phyloP scores from a whole-genome alignment of 2,329 filamentous ascomycete species.

The Ceratocystis colombiana region DNA sequence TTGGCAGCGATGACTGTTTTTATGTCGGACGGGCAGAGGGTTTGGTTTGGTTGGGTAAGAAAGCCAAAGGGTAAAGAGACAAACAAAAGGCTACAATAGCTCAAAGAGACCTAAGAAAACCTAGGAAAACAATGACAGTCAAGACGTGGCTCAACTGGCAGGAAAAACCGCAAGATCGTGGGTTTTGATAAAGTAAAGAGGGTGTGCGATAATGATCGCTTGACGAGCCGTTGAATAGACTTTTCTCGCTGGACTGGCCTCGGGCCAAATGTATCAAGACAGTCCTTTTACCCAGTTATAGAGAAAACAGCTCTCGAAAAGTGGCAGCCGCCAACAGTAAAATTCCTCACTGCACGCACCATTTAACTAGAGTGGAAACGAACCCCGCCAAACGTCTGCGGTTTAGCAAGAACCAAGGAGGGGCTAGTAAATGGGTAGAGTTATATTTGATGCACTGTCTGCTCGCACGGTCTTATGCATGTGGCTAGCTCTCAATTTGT shows the following conservation, averaged over 20 bases:
- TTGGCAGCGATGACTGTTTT: not conserved
- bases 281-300: not conserved
- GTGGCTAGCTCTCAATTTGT: no score
- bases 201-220: conserved; percentile 12
- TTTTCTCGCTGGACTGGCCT: conserved; percentile 10
- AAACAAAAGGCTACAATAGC: not conserved
- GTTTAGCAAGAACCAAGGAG: conserved; percentile 13
- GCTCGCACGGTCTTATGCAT: not conserved
- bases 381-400: conserved; percentile 17
- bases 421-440: conserved; percentile 12
- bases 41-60: not conserved
- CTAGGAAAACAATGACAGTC: not conserved
- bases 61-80: not conserved
- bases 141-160: not conserved
- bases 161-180: not conserved
- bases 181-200: not conserved
- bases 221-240: conserved; percentile 16
- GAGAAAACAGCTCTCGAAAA: not conserved
- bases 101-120: not conserved
- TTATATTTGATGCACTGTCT: not conserved
- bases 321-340: not conserved
- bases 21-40: not conserved
- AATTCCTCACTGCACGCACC: conserved; percentile 11
- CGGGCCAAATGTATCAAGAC: conserved; percentile 18
- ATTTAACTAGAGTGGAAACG: not conserved